Evolutionary conservation across 805 yeast genomes (phyloP), one percentile per base, ranked within the genome.

Genomic region (Myxozyma udenii): DNA sequence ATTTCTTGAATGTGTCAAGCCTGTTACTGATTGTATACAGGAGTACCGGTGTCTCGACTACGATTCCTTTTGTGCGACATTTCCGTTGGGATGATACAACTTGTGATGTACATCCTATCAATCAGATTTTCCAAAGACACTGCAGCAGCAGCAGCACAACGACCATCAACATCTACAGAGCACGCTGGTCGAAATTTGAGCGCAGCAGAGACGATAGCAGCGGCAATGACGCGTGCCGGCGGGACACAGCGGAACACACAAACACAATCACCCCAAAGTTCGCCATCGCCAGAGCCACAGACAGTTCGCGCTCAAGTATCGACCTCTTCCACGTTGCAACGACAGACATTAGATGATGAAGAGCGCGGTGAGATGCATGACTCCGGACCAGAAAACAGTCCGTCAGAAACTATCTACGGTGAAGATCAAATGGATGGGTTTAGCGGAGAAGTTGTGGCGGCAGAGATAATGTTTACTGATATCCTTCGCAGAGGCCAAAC

Each of bases 401-500:
- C 42, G 21, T 3, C 45, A 24, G 25, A 19, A 1, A n/a, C 12
- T 12, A 28, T 12, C 11, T 44, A 42, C 19, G 38, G 21, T 12
- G 49, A 46, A 9, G 50, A 54, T 39, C 51, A 52, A 28, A 33
- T 37, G 21, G 60, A 55, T 24, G 60, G 60, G 38, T 55, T 55
- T 25, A 47, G 58, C 2, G 60, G 60, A n/a, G 60, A 55, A 16
- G 51, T 53, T 6, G 23, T 55, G 5, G 60, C 58, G 2, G 51
- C 39, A 5, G 60, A 55, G 36, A 21, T 55, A 19, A 47, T 39
- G n/a, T 22, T 54, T 12, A 33, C 53, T 14, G 53, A 44, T 39
- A 32, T 51, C 9, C 9, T 51, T 5, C 51, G 55, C 33, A 9
- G 33, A 14, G 33, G 14, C 33, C 14, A 9, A 9, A 28, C 33